A percentile compares a stretch with the other conserved stretches of the same genome.
These are phyloP conservation scores for Panellus pusillus DNA, from an alignment of 768 basidiomycete species.

Conservation along the genomic window DNA sequence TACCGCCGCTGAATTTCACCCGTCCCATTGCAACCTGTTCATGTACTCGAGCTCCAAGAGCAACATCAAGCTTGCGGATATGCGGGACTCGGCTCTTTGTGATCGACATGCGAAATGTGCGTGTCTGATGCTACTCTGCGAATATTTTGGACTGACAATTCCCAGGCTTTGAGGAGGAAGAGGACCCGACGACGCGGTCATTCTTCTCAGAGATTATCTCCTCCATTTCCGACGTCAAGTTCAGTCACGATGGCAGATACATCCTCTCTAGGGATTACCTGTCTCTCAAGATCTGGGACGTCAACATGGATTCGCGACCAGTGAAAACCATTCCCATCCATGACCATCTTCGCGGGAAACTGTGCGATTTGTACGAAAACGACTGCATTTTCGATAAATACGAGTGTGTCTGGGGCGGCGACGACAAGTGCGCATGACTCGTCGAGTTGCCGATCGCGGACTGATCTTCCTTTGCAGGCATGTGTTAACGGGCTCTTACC, in stretches of 20 bases:
- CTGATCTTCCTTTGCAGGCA: conserved; percentile 54
- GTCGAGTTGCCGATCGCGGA: conserved; percentile 18
- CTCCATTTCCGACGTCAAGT: conserved; percentile 99
- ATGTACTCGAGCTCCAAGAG: conserved; percentile 99
- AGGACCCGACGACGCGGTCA: conserved; percentile 94
- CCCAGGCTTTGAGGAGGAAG: conserved; percentile 96
- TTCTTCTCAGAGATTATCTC: conserved; percentile 99
- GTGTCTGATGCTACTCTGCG: conserved; percentile 29
- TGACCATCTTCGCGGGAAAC: conserved; percentile 94
- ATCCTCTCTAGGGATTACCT: conserved; percentile 97
- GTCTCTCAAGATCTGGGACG: conserved; percentile 98
- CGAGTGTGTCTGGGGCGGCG: conserved; percentile 97
- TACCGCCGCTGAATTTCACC: conserved; percentile 99
- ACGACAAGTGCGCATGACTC: conserved; percentile 80
- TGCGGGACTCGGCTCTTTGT: conserved; percentile 97
- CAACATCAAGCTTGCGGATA: conserved; percentile 99
- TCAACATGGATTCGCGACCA: conserved; percentile 97
- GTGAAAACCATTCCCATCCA: conserved; percentile 98
- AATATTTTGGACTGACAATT: conserved; percentile 17
- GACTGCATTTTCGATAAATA: conserved; percentile 99
- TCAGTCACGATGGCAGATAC: conserved; percentile 95
- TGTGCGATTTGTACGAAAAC: conserved; percentile 98
- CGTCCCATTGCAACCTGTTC: conserved; percentile 95
- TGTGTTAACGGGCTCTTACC: conserved; percentile 98
- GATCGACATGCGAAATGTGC: conserved; percentile 94